These are phyloP conservation scores for Beauveria bassiana DNA, from an alignment of 2,329 filamentous ascomycete genomes.

Conservation along the genomic window DNA sequence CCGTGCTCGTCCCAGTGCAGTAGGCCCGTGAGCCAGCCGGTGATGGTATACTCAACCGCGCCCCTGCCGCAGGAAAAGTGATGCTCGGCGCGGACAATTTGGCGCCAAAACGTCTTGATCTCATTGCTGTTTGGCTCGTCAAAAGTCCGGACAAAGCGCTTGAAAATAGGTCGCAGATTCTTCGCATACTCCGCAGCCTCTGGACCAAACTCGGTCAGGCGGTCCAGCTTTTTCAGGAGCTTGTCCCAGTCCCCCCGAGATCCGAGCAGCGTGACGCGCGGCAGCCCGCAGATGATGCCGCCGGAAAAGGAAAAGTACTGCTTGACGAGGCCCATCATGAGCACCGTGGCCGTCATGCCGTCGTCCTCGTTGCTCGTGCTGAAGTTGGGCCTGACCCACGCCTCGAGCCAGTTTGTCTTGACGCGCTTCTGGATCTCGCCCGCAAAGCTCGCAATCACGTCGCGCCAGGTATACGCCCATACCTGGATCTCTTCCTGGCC, in stretches of 20 bases:
- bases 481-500: slow-evolving; percentile 34
- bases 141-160: slow-evolving; percentile 37
- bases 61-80: slow-evolving; percentile 22
- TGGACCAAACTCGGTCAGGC: slow-evolving; percentile 33
- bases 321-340: slow-evolving; percentile 38
- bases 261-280: slow-evolving; percentile 34
- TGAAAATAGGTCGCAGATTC: slow-evolving; percentile 36
- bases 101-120: slow-evolving; percentile 34
- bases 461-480: slow-evolving; percentile 18
- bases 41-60: slow-evolving; percentile 28
- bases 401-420: slow-evolving; percentile 31
- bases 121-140: slow-evolving; percentile 27
- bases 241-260: slow-evolving; percentile 30
- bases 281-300: slow-evolving; percentile 34
- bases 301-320: slow-evolving; percentile 30
- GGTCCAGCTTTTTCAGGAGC: slow-evolving; percentile 34
- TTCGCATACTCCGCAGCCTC: slow-evolving; percentile 32
- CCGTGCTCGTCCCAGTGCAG: slow-evolving; percentile 36
- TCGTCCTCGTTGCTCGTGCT: slow-evolving; percentile 32
- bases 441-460: slow-evolving; percentile 26
- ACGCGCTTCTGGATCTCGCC: slow-evolving; percentile 32
- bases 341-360: slow-evolving; percentile 31
- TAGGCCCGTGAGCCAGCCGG: slow-evolving; percentile 43
- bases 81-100: slow-evolving; percentile 30
- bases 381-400: slow-evolving; percentile 37